Percentiles rank a stretch among this genome's conserved stretches.
phyloP scores from a whole-genome alignment of 2,329 filamentous ascomycete species.

The Exophiala mesophila region DNA sequence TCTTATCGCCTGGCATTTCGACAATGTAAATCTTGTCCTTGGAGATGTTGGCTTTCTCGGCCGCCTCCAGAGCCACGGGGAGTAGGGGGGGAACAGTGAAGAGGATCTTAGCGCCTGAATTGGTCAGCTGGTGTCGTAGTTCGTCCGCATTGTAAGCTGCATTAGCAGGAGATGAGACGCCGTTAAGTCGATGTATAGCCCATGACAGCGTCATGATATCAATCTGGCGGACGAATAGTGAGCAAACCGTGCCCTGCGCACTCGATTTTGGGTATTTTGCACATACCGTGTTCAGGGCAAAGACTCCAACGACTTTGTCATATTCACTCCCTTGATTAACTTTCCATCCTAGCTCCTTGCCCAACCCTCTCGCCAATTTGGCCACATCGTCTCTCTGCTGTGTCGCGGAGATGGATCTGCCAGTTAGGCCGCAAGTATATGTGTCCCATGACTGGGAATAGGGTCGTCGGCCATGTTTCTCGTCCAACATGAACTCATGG shows the following conservation, averaged over 20 bases:
- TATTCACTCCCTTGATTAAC: constrained; percentile 69
- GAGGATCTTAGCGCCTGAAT: constrained; percentile 63
- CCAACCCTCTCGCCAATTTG: constrained; percentile 61
- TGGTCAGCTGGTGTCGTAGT: constrained; percentile 65
- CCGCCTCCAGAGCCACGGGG: constrained; percentile 59
- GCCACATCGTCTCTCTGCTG: constrained; percentile 65
- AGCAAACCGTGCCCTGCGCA: constrained; percentile 4
- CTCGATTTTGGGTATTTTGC: constrained; percentile 25
- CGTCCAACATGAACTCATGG: constrained; percentile 70
- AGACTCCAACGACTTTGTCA: constrained; percentile 74
- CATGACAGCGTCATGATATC: constrained; percentile 70
- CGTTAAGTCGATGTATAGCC: constrained; percentile 69
- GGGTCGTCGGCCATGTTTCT: constrained; percentile 62
- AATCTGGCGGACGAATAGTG: no score
- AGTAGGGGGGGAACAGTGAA: constrained; percentile 69
- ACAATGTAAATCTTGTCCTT: constrained; percentile 63
- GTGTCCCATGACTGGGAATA: constrained; percentile 61
- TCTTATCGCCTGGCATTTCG: constrained; percentile 51
- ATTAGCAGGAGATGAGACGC: constrained; percentile 69
- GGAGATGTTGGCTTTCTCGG: constrained; percentile 58
- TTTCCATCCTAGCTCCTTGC: constrained; percentile 65
- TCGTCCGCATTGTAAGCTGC: constrained; percentile 67
- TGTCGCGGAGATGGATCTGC: constrained; percentile 58
- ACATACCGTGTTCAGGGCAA: constrained; percentile 72
- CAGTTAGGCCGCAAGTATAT: constrained; percentile 71